phyloP scores from a whole-genome alignment of 2,329 filamentous ascomycete species.

The Penicillium sclerotiorum region DNA sequence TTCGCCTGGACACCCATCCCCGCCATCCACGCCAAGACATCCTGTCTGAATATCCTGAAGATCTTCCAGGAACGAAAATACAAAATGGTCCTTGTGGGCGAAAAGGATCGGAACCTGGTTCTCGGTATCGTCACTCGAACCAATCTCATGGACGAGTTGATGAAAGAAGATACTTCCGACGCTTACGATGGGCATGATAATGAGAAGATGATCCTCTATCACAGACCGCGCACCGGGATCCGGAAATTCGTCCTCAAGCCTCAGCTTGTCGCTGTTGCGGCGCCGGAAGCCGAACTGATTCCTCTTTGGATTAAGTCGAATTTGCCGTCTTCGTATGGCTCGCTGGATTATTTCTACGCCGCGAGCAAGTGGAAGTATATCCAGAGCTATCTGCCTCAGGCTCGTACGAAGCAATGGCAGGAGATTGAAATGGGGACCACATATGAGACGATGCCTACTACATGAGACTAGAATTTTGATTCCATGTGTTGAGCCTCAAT shows the following conservation, averaged over 20 bases:
- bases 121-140: slow-evolving; percentile 92
- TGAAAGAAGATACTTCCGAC: not conserved
- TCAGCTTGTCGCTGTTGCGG: slow-evolving; percentile 1
- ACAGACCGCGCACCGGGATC: not conserved
- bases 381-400: slow-evolving; percentile 1
- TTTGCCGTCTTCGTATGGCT: slow-evolving; percentile 1
- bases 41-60: slow-evolving; percentile 96
- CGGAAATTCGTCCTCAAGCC: slow-evolving; percentile 1
- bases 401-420: not conserved
- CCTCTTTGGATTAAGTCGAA: slow-evolving; percentile 3
- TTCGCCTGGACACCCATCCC: slow-evolving; percentile 91
- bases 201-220: not conserved
- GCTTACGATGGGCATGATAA: not conserved
- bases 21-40: slow-evolving; percentile 89
- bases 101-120: slow-evolving; percentile 82
- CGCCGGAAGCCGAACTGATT: slow-evolving; percentile 3
- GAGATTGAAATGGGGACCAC: not conserved
- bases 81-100: slow-evolving; percentile 93
- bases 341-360: slow-evolving; percentile 5
- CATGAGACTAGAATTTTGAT: not conserved
- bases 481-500: not conserved
- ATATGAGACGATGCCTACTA: not conserved
- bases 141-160: slow-evolving; percentile 57
- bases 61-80: slow-evolving; percentile 99
- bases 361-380: slow-evolving; percentile 7